A percentile compares a stretch with the other conserved stretches of the same genome.
These are phyloP conservation scores for Globisporangium lucens DNA, from an alignment of 352 stramenopile genomes.

Conservation along the genomic window DNA sequence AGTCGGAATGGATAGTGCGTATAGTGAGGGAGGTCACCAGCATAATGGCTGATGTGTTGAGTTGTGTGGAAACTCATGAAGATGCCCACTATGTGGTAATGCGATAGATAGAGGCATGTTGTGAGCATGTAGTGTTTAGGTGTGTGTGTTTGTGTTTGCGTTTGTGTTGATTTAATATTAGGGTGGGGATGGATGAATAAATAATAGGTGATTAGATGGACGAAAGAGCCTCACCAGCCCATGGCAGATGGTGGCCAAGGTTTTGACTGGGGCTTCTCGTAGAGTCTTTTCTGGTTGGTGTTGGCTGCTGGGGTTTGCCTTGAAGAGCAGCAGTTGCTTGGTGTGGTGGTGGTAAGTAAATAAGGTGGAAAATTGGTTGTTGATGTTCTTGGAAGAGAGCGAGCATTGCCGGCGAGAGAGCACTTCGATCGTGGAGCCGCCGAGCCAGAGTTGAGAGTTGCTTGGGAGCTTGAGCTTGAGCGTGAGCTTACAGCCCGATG, in stretches of 20 bases:
- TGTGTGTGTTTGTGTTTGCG: not conserved
- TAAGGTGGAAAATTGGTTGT: not conserved
- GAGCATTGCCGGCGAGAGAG: not conserved
- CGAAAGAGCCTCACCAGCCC: not conserved
- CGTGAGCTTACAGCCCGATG: slow-evolving; percentile 44
- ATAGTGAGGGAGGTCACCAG: not conserved
- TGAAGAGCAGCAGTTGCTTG: not conserved
- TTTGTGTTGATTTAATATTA: slow-evolving; percentile 8
- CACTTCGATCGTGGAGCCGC: slow-evolving; percentile 10
- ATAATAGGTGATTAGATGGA: not conserved
- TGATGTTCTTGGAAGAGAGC: not conserved
- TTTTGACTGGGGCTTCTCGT: not conserved
- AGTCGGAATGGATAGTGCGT: not conserved
- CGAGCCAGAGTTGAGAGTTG: not conserved
- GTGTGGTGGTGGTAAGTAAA: slow-evolving; percentile 1
- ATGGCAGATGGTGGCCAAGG: not conserved
- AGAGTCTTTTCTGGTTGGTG: not conserved
- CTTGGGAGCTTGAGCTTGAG: not conserved
- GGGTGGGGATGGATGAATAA: slow-evolving; percentile 2
- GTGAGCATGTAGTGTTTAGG: not conserved
- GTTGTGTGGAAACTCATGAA: not conserved
- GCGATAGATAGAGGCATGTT: not conserved
- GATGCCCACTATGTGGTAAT: not conserved
- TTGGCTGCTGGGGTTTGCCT: not conserved
- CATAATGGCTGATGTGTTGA: not conserved